A percentile compares a stretch with the other conserved stretches of the same genome.
Conservation (phyloP, 2,329 filamentous ascomycete species). For the Aaosphaeria pasadenensis region DNA sequence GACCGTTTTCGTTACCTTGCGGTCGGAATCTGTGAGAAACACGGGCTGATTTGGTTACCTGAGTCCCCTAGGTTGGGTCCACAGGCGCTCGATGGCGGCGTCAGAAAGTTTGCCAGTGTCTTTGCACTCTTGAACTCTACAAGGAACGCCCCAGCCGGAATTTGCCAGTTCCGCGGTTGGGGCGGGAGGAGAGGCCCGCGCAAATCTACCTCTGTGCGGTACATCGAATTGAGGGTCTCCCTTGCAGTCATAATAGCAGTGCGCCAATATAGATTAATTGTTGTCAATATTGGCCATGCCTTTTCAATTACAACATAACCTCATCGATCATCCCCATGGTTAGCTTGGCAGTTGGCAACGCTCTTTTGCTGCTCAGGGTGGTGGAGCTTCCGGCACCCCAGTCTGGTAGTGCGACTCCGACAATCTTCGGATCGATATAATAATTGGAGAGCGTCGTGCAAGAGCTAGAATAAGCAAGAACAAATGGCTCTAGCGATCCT, state of each 20-base stretch:
- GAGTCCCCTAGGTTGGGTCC: slow-evolving; percentile 5
- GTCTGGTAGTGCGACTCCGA: too few relatives aligned
- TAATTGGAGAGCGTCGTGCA: slow-evolving; percentile 4
- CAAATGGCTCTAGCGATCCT: slow-evolving; percentile 7
- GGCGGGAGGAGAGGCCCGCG: slow-evolving; percentile 14
- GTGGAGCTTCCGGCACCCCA: too few relatives aligned
- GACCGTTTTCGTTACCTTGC: slow-evolving; percentile 26
- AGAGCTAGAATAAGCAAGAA: slow-evolving; percentile 2
- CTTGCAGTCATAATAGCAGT: slow-evolving; percentile 7
- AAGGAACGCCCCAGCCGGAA: slow-evolving; percentile 12
- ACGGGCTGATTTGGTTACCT: slow-evolving; percentile 2
- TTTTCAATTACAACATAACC: too few relatives aligned
- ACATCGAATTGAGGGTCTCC: slow-evolving; percentile 8
- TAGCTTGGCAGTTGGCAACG: too few relatives aligned
- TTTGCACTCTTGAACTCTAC: slow-evolving; percentile 8
- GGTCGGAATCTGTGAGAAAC: slow-evolving; percentile 10
- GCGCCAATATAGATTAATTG: too few relatives aligned
- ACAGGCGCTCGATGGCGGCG: slow-evolving; percentile 3
- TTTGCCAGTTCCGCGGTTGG: slow-evolving; percentile 6
- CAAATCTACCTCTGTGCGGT: slow-evolving; percentile 10
- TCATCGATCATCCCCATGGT: too few relatives aligned
- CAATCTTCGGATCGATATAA: too few relatives aligned
- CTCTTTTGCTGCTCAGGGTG: too few relatives aligned
- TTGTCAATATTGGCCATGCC: too few relatives aligned
- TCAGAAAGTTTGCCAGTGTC: slow-evolving; percentile 9